Evolutionary conservation across 768 basidiomycete species (phyloP).

Genomic region (Rhizopogon rudus): DNA sequence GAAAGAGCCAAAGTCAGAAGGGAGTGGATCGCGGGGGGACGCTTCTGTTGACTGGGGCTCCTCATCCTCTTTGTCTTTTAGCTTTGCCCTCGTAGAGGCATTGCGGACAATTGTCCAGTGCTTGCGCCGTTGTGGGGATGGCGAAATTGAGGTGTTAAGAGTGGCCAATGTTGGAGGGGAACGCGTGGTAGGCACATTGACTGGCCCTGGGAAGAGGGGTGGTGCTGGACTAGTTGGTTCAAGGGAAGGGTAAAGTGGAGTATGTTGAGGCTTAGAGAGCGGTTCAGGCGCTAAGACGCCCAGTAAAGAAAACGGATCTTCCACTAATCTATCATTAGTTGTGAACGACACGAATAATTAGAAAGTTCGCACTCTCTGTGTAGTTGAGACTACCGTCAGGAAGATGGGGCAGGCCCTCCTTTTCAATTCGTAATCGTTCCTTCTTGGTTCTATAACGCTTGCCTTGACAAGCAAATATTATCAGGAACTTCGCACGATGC

Average conservation of each 20-base stretch:
- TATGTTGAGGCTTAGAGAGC: conserved; percentile 47
- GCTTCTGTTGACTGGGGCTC: conserved; percentile 39
- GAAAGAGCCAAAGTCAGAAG: conserved; percentile 60
- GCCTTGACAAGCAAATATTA: conserved; percentile 32
- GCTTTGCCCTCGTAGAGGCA: conserved; percentile 39
- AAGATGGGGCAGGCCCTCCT: conserved; percentile 63
- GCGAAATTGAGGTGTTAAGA: conserved; percentile 5
- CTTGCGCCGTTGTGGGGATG: conserved; percentile 30
- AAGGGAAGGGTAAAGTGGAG: conserved; percentile 49
- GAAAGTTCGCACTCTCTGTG: conserved; percentile 47
- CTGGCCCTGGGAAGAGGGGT: conserved; percentile 20
- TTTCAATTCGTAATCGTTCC: conserved; percentile 72
- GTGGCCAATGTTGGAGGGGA: conserved; percentile 14
- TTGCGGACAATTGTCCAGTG: conserved; percentile 63
- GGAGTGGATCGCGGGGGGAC: conserved; percentile 45
- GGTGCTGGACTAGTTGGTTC: conserved; percentile 18
- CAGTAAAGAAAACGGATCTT: conserved; percentile 71
- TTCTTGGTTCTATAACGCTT: conserved; percentile 81
- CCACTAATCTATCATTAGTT: conserved; percentile 43
- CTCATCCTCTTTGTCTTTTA: conserved; percentile 46
- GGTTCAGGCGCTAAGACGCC: conserved; percentile 59
- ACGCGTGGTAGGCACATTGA: conserved; percentile 20
- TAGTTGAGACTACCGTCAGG: conserved; percentile 82
- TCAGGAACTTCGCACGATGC: neutral
- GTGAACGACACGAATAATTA: neutral